Evolutionary conservation across 768 basidiomycete genomes (phyloP).

Genomic region (Termitomyces sp.): DNA sequence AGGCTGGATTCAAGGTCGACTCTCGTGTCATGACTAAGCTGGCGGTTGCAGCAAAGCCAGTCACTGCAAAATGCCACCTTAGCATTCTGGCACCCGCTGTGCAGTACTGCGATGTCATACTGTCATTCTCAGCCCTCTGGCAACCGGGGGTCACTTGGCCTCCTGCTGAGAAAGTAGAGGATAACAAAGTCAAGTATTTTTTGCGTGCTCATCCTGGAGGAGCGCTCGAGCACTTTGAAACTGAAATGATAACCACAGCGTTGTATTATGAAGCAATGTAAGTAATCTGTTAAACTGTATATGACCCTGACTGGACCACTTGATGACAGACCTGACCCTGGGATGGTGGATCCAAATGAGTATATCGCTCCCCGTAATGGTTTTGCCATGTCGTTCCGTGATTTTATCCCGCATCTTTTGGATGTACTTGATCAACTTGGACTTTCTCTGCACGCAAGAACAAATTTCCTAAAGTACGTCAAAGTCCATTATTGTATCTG

Average conservation of each 20-base stretch:
- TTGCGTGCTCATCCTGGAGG: constrained; percentile 80
- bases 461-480: constrained; percentile 73
- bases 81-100: constrained; percentile 66
- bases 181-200: constrained; percentile 79
- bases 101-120: constrained; percentile 77
- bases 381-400: constrained; percentile 76
- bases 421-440: constrained; percentile 82
- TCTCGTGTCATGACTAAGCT: constrained; percentile 73
- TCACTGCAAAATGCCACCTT: constrained; percentile 71
- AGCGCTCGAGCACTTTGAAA: constrained; percentile 82
- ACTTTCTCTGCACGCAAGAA: constrained; percentile 76
- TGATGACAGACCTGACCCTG: constrained; percentile 65
- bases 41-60: constrained; percentile 66
- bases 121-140: constrained; percentile 71
- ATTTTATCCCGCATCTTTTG: constrained; percentile 78
- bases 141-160: constrained; percentile 75
- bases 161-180: constrained; percentile 58
- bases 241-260: constrained; percentile 71
- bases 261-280: constrained; percentile 85
- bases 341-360: constrained; percentile 71
- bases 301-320: not conserved
- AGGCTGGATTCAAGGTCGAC: constrained; percentile 70
- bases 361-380: constrained; percentile 80
- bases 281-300: constrained; percentile 21
- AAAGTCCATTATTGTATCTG: not conserved